Conservation (phyloP, 148 eudicot genomes). For the Beta vulgaris region DNA sequence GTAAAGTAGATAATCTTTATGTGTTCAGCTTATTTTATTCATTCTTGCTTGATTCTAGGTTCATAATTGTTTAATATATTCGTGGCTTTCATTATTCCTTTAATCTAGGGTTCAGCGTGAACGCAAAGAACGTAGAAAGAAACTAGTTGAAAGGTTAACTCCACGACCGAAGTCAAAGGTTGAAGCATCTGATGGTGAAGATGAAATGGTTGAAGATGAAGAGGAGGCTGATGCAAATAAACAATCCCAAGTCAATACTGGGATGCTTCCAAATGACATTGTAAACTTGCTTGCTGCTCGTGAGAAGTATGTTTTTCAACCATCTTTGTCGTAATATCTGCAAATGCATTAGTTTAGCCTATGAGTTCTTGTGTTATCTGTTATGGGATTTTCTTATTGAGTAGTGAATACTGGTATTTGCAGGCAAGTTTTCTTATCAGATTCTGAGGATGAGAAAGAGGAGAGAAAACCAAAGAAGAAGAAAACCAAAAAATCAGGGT, state of each 20-base stretch:
- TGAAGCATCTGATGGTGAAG: constrained; percentile 18
- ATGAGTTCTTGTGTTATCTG: neutral
- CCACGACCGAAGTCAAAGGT: constrained; percentile 36
- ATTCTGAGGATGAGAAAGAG: constrained; percentile 71
- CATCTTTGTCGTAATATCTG: neutral
- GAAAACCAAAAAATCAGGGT: constrained; percentile 61
- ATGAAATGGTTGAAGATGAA: constrained; percentile 41
- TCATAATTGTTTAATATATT: neutral
- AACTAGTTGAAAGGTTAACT: constrained; percentile 63
- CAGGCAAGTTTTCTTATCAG: constrained; percentile 87
- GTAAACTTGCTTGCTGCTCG: constrained; percentile 69
- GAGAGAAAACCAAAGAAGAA: constrained; percentile 60
- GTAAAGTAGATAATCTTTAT: neutral
- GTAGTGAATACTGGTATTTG: constrained; percentile 16
- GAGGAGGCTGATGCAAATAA: constrained; percentile 35
- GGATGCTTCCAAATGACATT: constrained; percentile 83
- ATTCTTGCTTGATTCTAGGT: neutral
- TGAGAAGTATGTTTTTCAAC: constrained; percentile 55
- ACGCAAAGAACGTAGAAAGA: constrained; percentile 69
- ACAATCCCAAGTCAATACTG: constrained; percentile 42
- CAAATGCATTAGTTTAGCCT: neutral
- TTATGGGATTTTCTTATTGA: neutral
- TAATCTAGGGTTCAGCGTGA: constrained; percentile 61
- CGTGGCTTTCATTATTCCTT: neutral
- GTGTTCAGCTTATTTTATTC: neutral